These are phyloP conservation scores for Macroventuria anomochaeta DNA, from an alignment of 2,329 filamentous ascomycete species.

Conservation along the genomic window DNA sequence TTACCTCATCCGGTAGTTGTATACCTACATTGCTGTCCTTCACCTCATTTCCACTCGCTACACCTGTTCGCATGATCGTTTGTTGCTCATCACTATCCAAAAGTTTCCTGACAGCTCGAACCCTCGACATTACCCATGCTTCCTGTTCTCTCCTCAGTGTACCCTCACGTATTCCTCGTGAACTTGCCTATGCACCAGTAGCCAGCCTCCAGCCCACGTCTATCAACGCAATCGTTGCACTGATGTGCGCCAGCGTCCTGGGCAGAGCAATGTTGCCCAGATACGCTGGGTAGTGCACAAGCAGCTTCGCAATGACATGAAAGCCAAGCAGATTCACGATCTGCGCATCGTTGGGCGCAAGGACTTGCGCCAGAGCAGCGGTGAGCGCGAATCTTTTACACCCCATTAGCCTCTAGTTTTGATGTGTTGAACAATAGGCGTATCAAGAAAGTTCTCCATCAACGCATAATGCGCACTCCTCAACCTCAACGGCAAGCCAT, in stretches of 20 bases:
- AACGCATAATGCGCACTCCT: constrained; percentile 32
- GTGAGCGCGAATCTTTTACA: constrained; percentile 29
- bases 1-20: no score
- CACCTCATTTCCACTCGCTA: no score
- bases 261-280: constrained; percentile 26
- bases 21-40: no score
- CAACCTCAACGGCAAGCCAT: constrained; percentile 27
- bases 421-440: background rate
- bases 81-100: no score
- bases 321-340: constrained; percentile 30
- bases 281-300: constrained; percentile 32
- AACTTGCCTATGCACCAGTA: constrained; percentile 16
- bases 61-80: no score
- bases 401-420: no score
- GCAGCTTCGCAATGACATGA: constrained; percentile 31
- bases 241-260: constrained; percentile 26
- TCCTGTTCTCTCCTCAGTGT: no score
- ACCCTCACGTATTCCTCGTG: no score
- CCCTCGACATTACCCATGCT: no score
- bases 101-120: no score
- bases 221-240: constrained; percentile 30
- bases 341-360: constrained; percentile 31
- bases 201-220: constrained; percentile 34
- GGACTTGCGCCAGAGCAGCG: constrained; percentile 29
- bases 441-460: constrained; percentile 35